These are phyloP conservation scores for Apium graveolens DNA, from an alignment of 129 eudicot species.

Conservation along the genomic window DNA sequence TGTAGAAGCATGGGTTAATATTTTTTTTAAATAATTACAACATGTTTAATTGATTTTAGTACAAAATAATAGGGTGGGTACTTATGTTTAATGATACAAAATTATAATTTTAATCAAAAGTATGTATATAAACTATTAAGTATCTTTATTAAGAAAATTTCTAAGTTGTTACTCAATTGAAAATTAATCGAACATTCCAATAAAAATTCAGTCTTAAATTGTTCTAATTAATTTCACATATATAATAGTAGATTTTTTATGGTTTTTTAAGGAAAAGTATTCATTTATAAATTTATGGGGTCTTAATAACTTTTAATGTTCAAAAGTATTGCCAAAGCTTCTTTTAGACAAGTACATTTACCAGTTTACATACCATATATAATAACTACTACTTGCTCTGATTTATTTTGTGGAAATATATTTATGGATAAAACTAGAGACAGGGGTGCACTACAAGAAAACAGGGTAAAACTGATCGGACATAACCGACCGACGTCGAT, in stretches of 20 bases:
- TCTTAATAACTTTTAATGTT: background rate
- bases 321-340: background rate
- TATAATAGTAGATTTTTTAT: background rate
- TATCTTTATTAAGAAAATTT: no score
- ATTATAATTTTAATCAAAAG: no score
- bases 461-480: no score
- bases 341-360: background rate
- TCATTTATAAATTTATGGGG: background rate
- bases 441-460: no score
- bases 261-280: background rate
- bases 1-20: no score
- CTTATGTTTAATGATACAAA: no score
- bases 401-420: background rate
- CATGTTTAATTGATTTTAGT: no score
- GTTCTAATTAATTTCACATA: background rate
- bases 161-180: no score
- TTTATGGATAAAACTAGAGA: background rate
- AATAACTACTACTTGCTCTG: background rate
- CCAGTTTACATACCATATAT: background rate
- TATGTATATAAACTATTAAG: no score
- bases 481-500: no score
- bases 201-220: background rate
- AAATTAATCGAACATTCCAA: background rate
- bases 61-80: no score
- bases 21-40: no score